phyloP scores from a whole-genome alignment of 225 moss, liverwort and hornwort species.

The Sphagnum tenellum region DNA sequence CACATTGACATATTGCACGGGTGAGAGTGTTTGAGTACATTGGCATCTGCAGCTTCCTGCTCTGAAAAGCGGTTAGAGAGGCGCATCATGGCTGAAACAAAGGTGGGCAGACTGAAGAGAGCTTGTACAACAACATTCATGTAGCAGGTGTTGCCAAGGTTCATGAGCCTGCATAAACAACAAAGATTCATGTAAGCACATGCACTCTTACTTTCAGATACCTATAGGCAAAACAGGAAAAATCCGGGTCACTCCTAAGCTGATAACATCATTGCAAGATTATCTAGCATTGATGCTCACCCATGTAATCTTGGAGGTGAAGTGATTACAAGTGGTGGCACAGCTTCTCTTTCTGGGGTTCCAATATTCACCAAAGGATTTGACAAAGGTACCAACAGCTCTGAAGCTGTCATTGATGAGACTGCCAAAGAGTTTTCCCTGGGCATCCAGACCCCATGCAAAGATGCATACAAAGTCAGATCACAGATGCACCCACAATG shows the following conservation, averaged over 20 bases:
- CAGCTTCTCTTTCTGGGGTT: conserved; percentile 16
- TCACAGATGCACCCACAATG: no score
- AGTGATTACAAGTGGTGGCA: conserved; percentile 1
- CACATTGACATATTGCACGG: no score
- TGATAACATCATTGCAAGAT: neutral
- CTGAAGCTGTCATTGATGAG: conserved; percentile 6
- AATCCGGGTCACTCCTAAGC: no score
- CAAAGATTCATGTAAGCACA: no score
- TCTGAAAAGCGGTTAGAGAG: conserved; percentile 17
- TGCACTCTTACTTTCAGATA: no score
- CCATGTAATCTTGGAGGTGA: conserved; percentile 24
- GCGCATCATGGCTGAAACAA: conserved; percentile 29
- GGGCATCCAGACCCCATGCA: no score
- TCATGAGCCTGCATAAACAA: conserved; percentile 27
- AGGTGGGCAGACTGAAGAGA: conserved; percentile 27
- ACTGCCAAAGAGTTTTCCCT: neutral
- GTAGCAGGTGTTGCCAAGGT: conserved; percentile 57
- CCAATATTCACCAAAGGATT: conserved; percentile 16
- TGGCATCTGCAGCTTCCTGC: neutral
- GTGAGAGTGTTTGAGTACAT: conserved; percentile 16
- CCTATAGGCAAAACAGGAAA: no score
- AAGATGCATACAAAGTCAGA: no score
- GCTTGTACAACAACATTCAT: conserved; percentile 51
- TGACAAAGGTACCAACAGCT: conserved; percentile 8
- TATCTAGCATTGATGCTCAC: conserved; percentile 12